phyloP scores from a whole-genome alignment of 2,329 filamentous ascomycete genomes.

The Verticillium albo-atrum region DNA sequence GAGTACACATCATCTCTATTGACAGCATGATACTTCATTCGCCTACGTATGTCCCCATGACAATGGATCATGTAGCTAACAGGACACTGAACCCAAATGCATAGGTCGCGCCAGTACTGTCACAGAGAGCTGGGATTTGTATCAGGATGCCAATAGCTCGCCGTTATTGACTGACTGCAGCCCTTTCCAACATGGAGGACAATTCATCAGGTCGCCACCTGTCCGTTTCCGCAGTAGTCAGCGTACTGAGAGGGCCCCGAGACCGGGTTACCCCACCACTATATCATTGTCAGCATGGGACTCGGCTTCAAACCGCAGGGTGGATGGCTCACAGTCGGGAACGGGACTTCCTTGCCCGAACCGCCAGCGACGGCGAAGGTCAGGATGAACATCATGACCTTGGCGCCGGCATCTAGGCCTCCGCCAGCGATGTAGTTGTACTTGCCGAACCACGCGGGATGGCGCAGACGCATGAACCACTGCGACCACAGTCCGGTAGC shows the following conservation, averaged over 20 bases:
- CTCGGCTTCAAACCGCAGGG: neutral
- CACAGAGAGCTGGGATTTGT: too few species aligned
- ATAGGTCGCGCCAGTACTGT: too few species aligned
- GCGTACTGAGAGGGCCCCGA: constrained; percentile 9
- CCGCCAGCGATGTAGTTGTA: constrained; percentile 18
- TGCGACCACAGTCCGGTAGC: constrained; percentile 26
- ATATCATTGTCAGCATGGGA: neutral
- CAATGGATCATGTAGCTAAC: too few species aligned
- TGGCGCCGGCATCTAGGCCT: constrained; percentile 14
- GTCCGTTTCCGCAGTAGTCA: constrained; percentile 8
- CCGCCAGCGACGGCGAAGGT: constrained; percentile 15
- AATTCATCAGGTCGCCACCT: neutral
- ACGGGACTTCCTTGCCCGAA: constrained; percentile 10
- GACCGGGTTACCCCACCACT: constrained; percentile 8
- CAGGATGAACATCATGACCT: constrained; percentile 17
- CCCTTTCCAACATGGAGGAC: too few species aligned
- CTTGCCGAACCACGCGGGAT: constrained; percentile 19
- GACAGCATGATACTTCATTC: too few species aligned
- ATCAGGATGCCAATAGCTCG: too few species aligned
- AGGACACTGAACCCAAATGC: too few species aligned
- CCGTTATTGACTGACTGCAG: too few species aligned
- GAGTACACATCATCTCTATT: too few species aligned
- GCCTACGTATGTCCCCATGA: too few species aligned
- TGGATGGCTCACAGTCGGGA: constrained; percentile 9
- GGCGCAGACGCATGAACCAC: constrained; percentile 19